Evolutionary conservation across 441 rosid species (phyloP).

Genomic region (Eutrema salsugineum): DNA sequence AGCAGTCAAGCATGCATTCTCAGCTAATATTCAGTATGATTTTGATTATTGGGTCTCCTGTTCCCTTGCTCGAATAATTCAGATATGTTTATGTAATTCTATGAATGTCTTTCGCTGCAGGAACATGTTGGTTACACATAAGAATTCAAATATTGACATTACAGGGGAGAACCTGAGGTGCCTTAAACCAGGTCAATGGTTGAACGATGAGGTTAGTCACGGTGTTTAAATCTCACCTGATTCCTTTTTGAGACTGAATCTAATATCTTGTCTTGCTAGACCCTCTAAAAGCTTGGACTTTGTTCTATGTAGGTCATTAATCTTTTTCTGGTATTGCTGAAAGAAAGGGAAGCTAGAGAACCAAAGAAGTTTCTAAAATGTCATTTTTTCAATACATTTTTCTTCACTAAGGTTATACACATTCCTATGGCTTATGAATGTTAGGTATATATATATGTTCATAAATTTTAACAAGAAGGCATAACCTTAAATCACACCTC

Average conservation of each 20-base stretch:
- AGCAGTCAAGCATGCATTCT: conserved; percentile 50
- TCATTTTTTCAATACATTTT: conserved; percentile 92
- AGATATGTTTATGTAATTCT: background rate
- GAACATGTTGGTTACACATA: conserved; percentile 53
- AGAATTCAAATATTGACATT: conserved; percentile 67
- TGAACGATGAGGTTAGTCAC: conserved; percentile 86
- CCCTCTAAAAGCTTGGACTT: conserved; percentile 11
- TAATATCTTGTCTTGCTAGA: background rate
- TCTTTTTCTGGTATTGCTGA: conserved; percentile 79
- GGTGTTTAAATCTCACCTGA: background rate
- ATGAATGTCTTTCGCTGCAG: conserved; percentile 38
- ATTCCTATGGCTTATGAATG: background rate
- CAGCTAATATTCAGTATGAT: conserved; percentile 47
- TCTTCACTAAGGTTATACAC: conserved; percentile 80
- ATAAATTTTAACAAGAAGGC: background rate
- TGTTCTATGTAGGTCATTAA: conserved; percentile 71
- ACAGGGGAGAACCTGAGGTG: conserved; percentile 65
- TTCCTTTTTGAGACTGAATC: background rate
- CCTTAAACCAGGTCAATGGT: conserved; percentile 79
- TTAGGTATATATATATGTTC: background rate
- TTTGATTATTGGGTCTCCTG: background rate
- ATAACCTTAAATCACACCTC: conserved; percentile 21
- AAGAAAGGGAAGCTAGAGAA: conserved; percentile 92
- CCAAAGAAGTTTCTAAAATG: conserved; percentile 82
- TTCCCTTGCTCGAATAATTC: background rate